Percentiles rank a stretch among this genome's conserved stretches.
phyloP scores from a whole-genome alignment of 805 yeast genomes.

The Ogataea minuta region DNA sequence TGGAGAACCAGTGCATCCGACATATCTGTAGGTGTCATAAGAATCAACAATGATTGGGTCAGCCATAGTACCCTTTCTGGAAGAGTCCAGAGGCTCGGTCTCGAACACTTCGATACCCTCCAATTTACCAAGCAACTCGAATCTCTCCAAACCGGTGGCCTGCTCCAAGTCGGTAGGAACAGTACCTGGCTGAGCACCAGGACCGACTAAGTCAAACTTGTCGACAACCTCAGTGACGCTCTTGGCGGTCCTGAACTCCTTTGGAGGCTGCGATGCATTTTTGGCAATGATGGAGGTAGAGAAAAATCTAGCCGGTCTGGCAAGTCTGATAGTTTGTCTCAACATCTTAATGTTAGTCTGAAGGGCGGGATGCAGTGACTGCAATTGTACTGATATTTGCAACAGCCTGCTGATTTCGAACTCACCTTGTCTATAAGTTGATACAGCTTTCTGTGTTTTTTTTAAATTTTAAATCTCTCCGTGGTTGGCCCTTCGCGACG shows the following conservation, averaged over 20 bases:
- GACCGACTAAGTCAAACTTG: conserved; percentile 76
- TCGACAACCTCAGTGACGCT: conserved; percentile 76
- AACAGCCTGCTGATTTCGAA: background rate
- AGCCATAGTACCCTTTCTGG: conserved; percentile 85
- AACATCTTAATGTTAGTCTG: conserved; percentile 27
- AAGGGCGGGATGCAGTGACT: background rate
- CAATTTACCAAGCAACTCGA: conserved; percentile 87
- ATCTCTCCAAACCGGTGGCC: conserved; percentile 97
- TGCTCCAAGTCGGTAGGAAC: conserved; percentile 94
- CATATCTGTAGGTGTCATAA: conserved; percentile 88
- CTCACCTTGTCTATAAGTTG: conserved; percentile 7
- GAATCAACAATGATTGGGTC: conserved; percentile 90
- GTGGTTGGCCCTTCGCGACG: conserved; percentile 12
- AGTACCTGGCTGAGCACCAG: conserved; percentile 80
- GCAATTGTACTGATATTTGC: background rate
- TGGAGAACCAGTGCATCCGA: conserved; percentile 96
- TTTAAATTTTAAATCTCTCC: conserved; percentile 7
- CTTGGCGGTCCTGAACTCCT: conserved; percentile 59
- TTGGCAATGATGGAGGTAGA: conserved; percentile 31
- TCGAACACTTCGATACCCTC: conserved; percentile 96
- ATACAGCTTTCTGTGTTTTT: conserved; percentile 9
- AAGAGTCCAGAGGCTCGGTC: conserved; percentile 79
- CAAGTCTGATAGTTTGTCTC: conserved; percentile 38
- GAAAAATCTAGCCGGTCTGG: conserved; percentile 36
- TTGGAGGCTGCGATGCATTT: conserved; percentile 30